Evolutionary conservation across 208 protist species (phyloP).

Genomic region (Endotrypanum monterogeii): DNA sequence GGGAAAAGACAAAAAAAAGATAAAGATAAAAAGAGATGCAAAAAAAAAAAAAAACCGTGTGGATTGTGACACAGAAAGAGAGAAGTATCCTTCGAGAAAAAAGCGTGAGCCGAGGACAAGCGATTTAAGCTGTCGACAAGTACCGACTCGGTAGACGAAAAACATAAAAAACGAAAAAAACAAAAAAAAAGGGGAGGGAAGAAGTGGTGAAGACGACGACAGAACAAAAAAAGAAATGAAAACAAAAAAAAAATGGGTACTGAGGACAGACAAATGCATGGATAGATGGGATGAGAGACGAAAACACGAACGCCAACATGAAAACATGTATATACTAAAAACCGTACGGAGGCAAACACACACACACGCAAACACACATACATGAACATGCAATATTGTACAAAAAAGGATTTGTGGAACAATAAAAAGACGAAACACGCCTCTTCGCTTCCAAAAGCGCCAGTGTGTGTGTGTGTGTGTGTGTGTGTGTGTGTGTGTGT

Average conservation of each 20-base stretch:
- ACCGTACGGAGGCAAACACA: background rate
- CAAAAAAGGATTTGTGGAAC: too few species aligned
- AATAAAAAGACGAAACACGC: background rate
- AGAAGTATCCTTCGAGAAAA: too few species aligned
- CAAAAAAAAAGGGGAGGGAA: background rate
- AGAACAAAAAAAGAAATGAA: background rate
- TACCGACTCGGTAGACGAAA: too few species aligned
- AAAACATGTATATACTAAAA: background rate
- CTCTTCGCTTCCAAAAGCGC: background rate
- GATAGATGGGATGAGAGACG: background rate
- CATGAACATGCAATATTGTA: too few species aligned
- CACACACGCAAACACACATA: conserved; percentile 1
- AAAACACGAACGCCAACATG: background rate
- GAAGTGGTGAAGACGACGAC: background rate
- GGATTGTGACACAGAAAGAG: too few species aligned
- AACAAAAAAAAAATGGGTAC: background rate
- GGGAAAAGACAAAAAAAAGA: background rate
- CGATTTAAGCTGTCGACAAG: too few species aligned
- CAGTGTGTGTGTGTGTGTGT: background rate
- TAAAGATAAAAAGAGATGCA: background rate
- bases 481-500: background rate
- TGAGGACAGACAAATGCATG: background rate
- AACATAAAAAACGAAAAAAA: background rate
- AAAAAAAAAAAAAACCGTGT: background rate
- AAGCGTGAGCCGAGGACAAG: too few species aligned